phyloP scores from a whole-genome alignment of 805 yeast genomes.

The Yueomyces sinensis region DNA sequence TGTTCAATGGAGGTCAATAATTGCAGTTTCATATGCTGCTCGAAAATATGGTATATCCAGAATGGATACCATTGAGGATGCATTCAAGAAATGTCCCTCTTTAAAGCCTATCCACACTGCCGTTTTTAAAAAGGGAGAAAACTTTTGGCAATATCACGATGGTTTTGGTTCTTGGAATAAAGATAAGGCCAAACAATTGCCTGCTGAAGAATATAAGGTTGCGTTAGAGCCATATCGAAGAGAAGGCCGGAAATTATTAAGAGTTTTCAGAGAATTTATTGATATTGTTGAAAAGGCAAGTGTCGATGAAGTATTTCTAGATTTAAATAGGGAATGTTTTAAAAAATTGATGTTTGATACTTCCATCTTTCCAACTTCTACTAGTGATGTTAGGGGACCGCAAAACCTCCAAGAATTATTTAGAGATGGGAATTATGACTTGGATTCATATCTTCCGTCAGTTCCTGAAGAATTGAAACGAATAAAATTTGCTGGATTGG shows the following conservation, averaged over 20 bases:
- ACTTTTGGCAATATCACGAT: conserved; percentile 62
- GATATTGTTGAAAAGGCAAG: conserved; percentile 82
- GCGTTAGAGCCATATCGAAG: conserved; percentile 84
- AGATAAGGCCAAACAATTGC: conserved; percentile 36
- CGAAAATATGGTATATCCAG: conserved; percentile 69
- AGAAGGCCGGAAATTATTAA: conserved; percentile 68
- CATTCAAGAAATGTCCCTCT: conserved; percentile 49
- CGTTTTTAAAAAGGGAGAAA: conserved; percentile 77
- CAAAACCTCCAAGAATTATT: conserved; percentile 11
- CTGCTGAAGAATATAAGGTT: conserved; percentile 65
- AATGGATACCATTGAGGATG: conserved; percentile 58
- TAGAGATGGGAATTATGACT: conserved; percentile 12
- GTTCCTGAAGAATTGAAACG: conserved; percentile 10
- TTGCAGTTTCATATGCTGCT: conserved; percentile 89
- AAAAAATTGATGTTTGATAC: conserved; percentile 23
- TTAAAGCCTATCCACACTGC: conserved; percentile 84
- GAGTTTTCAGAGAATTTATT: conserved; percentile 47
- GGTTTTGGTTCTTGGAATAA: conserved; percentile 23
- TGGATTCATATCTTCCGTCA: conserved; percentile 15
- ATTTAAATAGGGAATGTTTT: conserved; percentile 57
- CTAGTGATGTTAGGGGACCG: background rate
- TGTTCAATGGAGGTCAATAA: conserved; percentile 82
- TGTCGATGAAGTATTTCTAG: conserved; percentile 86
- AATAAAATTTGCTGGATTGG: conserved; percentile 11
- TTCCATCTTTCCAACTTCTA: background rate